A percentile compares a stretch with the other conserved stretches of the same genome.
phyloP scores from a whole-genome alignment of 2,329 filamentous ascomycete genomes.

The Pestalotiopsis sp. region DNA sequence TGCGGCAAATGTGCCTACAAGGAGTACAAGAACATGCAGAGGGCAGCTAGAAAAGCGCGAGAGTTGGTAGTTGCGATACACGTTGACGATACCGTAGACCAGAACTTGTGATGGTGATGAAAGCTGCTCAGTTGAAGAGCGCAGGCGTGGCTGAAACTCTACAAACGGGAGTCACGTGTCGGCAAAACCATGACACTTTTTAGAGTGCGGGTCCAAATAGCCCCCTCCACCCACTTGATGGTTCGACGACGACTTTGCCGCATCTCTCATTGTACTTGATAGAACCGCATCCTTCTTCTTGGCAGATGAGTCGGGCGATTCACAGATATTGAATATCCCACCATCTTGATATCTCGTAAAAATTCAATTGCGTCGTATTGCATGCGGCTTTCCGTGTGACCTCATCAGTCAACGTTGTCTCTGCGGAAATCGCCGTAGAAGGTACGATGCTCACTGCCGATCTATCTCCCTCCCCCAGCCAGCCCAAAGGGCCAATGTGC shows the following conservation, averaged over 20 bases:
- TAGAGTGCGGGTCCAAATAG: conserved; percentile 5
- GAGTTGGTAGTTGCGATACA: background rate
- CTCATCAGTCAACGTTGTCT: background rate
- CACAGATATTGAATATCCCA: background rate
- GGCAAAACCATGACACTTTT: background rate
- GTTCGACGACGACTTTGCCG: conserved; percentile 11
- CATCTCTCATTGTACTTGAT: conserved; percentile 9
- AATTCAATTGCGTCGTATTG: conserved; percentile 1
- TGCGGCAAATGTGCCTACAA: too few relatives aligned
- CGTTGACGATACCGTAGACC: background rate
- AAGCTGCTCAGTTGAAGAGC: background rate
- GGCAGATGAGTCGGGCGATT: background rate
- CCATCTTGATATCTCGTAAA: background rate
- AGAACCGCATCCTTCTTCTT: conserved; percentile 8
- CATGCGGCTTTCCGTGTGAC: background rate
- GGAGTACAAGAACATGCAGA: too few relatives aligned
- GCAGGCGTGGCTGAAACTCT: conserved; percentile 12
- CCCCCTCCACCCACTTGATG: conserved; percentile 1
- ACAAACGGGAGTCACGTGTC: conserved; percentile 7
- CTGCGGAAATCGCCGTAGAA: conserved; percentile 6
- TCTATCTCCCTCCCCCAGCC: background rate
- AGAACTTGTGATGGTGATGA: background rate
- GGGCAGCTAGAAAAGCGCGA: too few relatives aligned
- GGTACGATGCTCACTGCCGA: conserved; percentile 13
- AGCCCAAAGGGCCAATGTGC: background rate